A percentile compares a stretch with the other conserved stretches of the same genome.
These are phyloP conservation scores for Litchi chinensis DNA, from an alignment of 345 rosid genomes.

Conservation along the genomic window DNA sequence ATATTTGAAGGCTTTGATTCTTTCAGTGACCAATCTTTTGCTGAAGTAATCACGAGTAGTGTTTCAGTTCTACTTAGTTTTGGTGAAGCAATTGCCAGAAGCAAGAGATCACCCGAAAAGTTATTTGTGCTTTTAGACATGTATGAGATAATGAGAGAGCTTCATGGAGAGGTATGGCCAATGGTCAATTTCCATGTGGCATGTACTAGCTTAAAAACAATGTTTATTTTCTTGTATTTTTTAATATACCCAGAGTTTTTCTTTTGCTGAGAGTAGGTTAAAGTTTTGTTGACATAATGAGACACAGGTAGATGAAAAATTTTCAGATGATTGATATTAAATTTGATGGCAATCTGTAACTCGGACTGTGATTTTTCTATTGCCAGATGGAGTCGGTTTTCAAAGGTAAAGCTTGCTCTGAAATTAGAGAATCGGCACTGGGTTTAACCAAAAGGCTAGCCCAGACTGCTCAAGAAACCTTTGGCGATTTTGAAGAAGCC, in stretches of 20 bases:
- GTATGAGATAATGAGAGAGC: conserved; percentile 98
- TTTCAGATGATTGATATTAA: neutral
- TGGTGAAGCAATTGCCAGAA: conserved; percentile 96
- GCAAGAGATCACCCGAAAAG: conserved; percentile 99
- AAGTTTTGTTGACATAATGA: conserved; percentile 4
- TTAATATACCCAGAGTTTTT: neutral
- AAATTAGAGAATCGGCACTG: conserved; percentile 82
- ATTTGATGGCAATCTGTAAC: neutral
- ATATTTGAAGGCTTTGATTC: conserved; percentile 87
- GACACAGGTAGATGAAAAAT: neutral
- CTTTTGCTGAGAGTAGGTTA: neutral
- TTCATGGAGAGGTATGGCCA: conserved; percentile 82
- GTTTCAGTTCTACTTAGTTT: conserved; percentile 95
- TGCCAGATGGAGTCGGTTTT: conserved; percentile 79
- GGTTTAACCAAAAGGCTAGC: conserved; percentile 90
- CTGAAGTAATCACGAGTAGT: conserved; percentile 78
- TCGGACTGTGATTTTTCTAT: conserved; percentile 6
- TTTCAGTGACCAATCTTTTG: conserved; percentile 89
- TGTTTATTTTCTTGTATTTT: neutral
- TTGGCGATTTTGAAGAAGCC: conserved; percentile 98
- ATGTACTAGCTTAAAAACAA: conserved; percentile 7
- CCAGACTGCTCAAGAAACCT: conserved; percentile 91
- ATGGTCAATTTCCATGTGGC: neutral
- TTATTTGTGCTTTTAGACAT: conserved; percentile 96
- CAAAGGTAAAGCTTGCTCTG: conserved; percentile 83